Conservation (phyloP, 352 stramenopile species). For the Pilasporangium apinafurcum region DNA sequence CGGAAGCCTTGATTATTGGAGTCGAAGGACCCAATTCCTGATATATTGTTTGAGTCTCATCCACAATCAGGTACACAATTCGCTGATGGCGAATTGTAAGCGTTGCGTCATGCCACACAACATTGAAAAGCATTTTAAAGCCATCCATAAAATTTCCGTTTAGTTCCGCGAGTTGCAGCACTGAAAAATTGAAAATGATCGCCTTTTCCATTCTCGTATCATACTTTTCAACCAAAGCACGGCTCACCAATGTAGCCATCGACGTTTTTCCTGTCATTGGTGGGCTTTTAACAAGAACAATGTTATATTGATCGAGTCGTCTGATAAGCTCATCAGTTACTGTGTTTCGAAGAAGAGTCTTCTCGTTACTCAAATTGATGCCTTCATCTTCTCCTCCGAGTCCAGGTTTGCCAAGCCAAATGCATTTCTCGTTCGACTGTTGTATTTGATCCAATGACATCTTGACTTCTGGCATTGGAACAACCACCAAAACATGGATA, state of each 20-base stretch:
- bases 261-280: constrained; percentile 10
- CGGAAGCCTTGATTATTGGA: background rate
- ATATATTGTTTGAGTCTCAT: constrained; percentile 2
- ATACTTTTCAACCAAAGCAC: background rate
- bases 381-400: background rate
- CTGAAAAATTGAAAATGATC: too few species aligned
- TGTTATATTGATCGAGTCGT: constrained; percentile 1
- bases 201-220: background rate
- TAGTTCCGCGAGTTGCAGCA: too few species aligned
- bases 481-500: too few species aligned
- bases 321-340: constrained; percentile 4
- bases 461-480: too few species aligned
- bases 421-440: too few species aligned
- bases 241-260: constrained; percentile 7
- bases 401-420: background rate
- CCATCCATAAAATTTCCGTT: too few species aligned
- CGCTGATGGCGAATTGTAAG: background rate
- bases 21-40: background rate
- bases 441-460: too few species aligned
- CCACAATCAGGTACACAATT: constrained; percentile 3
- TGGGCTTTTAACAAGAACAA: constrained; percentile 8
- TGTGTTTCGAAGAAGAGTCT: background rate
- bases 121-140: background rate
- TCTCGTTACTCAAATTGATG: constrained; percentile 1
- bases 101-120: constrained; percentile 32